phyloP scores from a whole-genome alignment of 805 yeast genomes.

The Ogataea angusta region DNA sequence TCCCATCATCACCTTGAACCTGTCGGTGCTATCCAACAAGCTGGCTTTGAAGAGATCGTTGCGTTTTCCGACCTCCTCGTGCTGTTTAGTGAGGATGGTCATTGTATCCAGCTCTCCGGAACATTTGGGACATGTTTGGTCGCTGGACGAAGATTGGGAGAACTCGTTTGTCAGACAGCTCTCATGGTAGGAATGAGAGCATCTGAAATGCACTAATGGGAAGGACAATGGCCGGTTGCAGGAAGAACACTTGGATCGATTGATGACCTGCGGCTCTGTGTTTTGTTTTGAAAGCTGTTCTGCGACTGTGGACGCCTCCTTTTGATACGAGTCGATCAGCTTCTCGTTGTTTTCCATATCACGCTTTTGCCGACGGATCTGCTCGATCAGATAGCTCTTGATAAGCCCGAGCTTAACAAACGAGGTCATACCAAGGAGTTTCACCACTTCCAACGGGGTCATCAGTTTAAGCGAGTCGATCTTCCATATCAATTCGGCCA shows the following conservation, averaged over 20 bases:
- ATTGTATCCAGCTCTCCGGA: conserved; percentile 67
- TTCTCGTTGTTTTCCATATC: conserved; percentile 69
- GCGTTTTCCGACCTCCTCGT: conserved; percentile 59
- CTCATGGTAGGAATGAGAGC: conserved; percentile 84
- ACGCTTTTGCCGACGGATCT: conserved; percentile 53
- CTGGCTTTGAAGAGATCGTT: conserved; percentile 60
- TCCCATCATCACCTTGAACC: conserved; percentile 73
- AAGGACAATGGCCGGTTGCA: conserved; percentile 66
- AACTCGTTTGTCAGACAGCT: conserved; percentile 46
- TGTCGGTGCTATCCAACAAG: conserved; percentile 51
- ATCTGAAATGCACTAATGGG: conserved; percentile 80
- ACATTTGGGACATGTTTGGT: conserved; percentile 66
- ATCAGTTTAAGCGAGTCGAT: conserved; percentile 52
- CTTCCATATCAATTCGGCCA: conserved; percentile 47
- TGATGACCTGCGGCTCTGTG: conserved; percentile 48
- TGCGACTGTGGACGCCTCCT: conserved; percentile 58
- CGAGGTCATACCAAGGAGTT: conserved; percentile 59
- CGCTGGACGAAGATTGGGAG: conserved; percentile 14
- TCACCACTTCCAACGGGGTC: conserved; percentile 76
- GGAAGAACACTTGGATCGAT: conserved; percentile 59
- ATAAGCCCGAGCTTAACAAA: conserved; percentile 61
- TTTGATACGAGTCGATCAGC: conserved; percentile 62
- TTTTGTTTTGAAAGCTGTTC: conserved; percentile 50
- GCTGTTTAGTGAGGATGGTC: conserved; percentile 53
- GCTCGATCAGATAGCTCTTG: conserved; percentile 61